Conservation (phyloP, 1,139 yeast genomes). For the Taphrina wiesneri region DNA sequence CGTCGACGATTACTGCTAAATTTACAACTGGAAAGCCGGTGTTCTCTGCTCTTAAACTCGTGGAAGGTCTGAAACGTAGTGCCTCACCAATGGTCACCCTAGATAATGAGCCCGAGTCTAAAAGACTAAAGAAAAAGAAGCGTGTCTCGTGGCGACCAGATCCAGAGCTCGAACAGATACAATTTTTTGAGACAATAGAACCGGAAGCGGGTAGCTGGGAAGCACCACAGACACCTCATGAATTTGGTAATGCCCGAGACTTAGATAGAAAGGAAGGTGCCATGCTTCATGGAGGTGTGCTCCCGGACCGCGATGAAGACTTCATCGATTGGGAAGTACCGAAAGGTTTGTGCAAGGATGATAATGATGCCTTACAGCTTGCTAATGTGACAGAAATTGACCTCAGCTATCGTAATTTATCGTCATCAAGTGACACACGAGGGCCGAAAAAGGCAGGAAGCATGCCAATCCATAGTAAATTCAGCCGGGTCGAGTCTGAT, state of each 20-base stretch:
- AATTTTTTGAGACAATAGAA: conserved; percentile 48
- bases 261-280: conserved; percentile 43
- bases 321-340: conserved; percentile 39
- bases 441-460: conserved; percentile 25
- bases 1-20: background rate
- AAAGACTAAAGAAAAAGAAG: conserved; percentile 42
- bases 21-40: background rate
- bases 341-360: background rate
- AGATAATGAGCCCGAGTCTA: conserved; percentile 21
- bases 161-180: conserved; percentile 49
- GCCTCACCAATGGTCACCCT: conserved; percentile 8
- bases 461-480: conserved; percentile 3
- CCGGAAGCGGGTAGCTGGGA: conserved; percentile 47
- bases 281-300: conserved; percentile 43
- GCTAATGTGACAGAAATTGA: background rate
- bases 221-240: conserved; percentile 47
- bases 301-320: conserved; percentile 42
- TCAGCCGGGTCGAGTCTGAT: background rate
- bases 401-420: conserved; percentile 3
- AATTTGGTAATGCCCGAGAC: conserved; percentile 41
- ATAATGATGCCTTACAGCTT: background rate
- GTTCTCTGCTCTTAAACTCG: conserved; percentile 17
- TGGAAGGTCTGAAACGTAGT: conserved; percentile 23
- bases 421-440: background rate
- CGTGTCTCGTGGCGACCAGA: conserved; percentile 47